Conservation (phyloP, 768 basidiomycete genomes). For the Hygrophorus pudorinus region DNA sequence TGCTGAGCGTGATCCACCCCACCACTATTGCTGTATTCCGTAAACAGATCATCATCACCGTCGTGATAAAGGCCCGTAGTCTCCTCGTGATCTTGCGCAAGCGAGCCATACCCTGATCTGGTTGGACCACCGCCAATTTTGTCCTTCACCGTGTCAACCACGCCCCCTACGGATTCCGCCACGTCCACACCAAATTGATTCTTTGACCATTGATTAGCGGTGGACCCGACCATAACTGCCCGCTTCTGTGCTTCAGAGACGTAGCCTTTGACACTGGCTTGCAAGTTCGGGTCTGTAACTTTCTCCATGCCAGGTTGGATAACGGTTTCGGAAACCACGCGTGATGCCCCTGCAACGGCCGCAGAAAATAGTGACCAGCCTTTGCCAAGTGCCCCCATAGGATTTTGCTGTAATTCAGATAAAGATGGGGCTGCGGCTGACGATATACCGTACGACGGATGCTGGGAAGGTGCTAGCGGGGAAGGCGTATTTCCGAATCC, state of each 20-base stretch:
- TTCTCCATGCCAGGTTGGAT: slow-evolving; percentile 84
- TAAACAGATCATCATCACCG: slow-evolving; percentile 60
- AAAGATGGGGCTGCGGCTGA: slow-evolving; percentile 75
- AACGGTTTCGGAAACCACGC: slow-evolving; percentile 74
- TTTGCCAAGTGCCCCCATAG: slow-evolving; percentile 76
- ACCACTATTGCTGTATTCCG: slow-evolving; percentile 32
- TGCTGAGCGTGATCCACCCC: not conserved
- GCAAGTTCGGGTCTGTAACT: slow-evolving; percentile 72
- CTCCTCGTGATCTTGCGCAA: slow-evolving; percentile 40
- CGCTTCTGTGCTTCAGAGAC: slow-evolving; percentile 57
- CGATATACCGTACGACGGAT: slow-evolving; percentile 65
- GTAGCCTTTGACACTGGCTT: slow-evolving; percentile 65
- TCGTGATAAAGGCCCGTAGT: slow-evolving; percentile 53
- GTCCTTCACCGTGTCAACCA: slow-evolving; percentile 57
- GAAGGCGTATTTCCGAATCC: slow-evolving; percentile 88
- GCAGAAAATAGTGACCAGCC: slow-evolving; percentile 95
- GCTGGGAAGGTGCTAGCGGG: slow-evolving; percentile 38
- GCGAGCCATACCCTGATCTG: slow-evolving; percentile 38
- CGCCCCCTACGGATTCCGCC: slow-evolving; percentile 61
- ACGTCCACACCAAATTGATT: slow-evolving; percentile 78
- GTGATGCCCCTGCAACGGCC: slow-evolving; percentile 70
- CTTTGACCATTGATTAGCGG: slow-evolving; percentile 73
- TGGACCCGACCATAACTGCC: slow-evolving; percentile 49
- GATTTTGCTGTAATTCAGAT: slow-evolving; percentile 78
- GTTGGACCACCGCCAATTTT: slow-evolving; percentile 45